Percentiles rank a stretch among this genome's conserved stretches.
phyloP scores from a whole-genome alignment of 768 basidiomycete genomes.

The Amanita jacksonii region DNA sequence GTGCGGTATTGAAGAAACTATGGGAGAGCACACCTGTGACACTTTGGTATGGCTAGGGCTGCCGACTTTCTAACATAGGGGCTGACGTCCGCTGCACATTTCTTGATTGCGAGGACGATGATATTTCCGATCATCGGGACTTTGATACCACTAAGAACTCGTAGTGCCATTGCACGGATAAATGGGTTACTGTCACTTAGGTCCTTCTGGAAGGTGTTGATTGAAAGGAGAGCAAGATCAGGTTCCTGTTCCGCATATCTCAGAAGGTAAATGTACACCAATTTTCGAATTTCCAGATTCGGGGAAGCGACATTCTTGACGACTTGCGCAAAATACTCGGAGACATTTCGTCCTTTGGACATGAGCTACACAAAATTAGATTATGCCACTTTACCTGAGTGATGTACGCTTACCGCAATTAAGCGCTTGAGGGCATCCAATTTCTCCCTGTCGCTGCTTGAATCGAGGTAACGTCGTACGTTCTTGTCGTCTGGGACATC shows the following conservation, averaged over 20 bases:
- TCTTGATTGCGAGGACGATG: constrained; percentile 83
- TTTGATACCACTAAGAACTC: constrained; percentile 86
- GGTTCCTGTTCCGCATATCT: constrained; percentile 91
- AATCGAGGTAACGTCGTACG: constrained; percentile 81
- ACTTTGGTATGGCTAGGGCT: constrained; percentile 82
- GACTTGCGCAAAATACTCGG: constrained; percentile 91
- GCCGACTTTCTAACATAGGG: constrained; percentile 94
- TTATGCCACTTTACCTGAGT: neutral
- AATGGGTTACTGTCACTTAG: constrained; percentile 85
- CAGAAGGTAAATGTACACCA: constrained; percentile 95
- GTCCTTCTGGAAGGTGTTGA: constrained; percentile 98
- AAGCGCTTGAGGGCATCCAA: constrained; percentile 93
- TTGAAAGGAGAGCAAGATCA: constrained; percentile 88
- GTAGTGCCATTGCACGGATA: constrained; percentile 92
- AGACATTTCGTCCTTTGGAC: constrained; percentile 85
- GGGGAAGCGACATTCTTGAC: constrained; percentile 94
- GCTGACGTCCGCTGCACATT: constrained; percentile 84
- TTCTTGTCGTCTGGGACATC: constrained; percentile 74
- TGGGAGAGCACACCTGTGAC: constrained; percentile 42
- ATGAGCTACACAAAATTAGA: constrained; percentile 55
- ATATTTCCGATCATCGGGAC: constrained; percentile 83
- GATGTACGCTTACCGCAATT: constrained; percentile 61
- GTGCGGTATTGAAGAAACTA: no score
- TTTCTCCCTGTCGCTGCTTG: constrained; percentile 81
- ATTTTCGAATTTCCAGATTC: constrained; percentile 89